Conservation (phyloP, 2,329 filamentous ascomycete species). For the Harringtonia aguacate region DNA sequence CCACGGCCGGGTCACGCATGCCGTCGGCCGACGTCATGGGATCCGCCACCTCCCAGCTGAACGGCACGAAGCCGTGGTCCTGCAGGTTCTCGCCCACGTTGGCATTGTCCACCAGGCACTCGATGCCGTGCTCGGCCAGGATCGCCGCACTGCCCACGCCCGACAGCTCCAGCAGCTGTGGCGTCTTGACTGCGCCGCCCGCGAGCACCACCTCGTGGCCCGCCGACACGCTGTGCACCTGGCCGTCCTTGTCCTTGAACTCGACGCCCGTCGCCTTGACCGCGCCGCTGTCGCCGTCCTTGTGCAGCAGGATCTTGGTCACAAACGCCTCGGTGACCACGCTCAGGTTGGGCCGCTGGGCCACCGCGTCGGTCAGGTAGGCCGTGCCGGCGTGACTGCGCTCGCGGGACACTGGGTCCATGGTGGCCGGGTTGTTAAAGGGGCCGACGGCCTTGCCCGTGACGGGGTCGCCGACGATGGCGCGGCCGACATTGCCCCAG, state of each 20-base stretch:
- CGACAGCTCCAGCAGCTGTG: conserved; percentile 23
- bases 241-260: not conserved
- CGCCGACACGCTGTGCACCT: not conserved
- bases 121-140: conserved; percentile 27
- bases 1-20: conserved; percentile 18
- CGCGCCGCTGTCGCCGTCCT: not conserved
- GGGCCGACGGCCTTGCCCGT: not conserved
- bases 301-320: not conserved
- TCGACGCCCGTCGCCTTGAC: not conserved
- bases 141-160: conserved; percentile 27
- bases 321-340: conserved; percentile 1
- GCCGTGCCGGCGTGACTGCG: conserved; percentile 1
- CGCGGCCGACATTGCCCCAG: not conserved
- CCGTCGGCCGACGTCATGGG: conserved; percentile 19
- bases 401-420: not conserved
- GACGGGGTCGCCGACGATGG: not conserved
- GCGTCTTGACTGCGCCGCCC: conserved; percentile 26
- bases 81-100: conserved; percentile 35
- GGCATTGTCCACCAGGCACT: conserved; percentile 27
- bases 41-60: conserved; percentile 21
- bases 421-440: conserved; percentile 1
- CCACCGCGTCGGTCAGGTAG: not conserved
- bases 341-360: not conserved
- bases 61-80: conserved; percentile 26
- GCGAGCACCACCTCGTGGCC: conserved; percentile 28